Evolutionary conservation across 495 filamentous ascomycete genomes (phyloP).

Genomic region (Podospora sp.): DNA sequence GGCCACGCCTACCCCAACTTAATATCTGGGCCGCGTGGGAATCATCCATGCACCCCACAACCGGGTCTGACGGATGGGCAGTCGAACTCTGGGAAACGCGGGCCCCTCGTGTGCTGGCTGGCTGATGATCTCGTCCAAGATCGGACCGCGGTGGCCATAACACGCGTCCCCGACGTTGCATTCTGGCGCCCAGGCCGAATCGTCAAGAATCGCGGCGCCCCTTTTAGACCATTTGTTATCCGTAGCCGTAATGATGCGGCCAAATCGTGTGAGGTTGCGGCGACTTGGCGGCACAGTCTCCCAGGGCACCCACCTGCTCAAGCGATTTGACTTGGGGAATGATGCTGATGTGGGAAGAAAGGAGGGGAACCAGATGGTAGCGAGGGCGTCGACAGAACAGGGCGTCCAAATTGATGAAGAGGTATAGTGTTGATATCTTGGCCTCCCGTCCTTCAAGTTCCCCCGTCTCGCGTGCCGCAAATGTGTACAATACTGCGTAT

Average conservation of each 20-base stretch:
- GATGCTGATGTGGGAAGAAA: neutral
- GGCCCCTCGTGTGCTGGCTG: neutral
- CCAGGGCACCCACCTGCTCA: neutral
- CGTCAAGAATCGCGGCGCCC: no score
- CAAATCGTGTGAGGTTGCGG: no score
- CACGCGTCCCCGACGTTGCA: neutral
- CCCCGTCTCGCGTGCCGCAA: neutral
- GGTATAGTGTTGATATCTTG: neutral
- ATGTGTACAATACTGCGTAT: neutral
- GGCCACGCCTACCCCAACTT: neutral
- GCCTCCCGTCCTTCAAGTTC: neutral
- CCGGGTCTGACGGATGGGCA: neutral
- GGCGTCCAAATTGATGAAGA: neutral
- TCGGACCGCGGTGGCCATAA: neutral
- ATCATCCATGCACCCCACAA: neutral
- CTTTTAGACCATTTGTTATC: no score
- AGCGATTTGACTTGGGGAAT: neutral
- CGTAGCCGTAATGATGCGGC: no score
- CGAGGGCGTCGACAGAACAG: neutral
- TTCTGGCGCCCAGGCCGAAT: no score
- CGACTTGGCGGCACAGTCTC: no score
- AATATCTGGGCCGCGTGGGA: neutral
- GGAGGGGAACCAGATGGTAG: neutral
- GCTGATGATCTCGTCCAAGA: neutral
- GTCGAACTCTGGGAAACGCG: neutral